Percentiles rank a stretch among this genome's conserved stretches.
These are phyloP conservation scores for Pterocarpus santalinus DNA, from an alignment of 306 rosid genomes.

Conservation along the genomic window DNA sequence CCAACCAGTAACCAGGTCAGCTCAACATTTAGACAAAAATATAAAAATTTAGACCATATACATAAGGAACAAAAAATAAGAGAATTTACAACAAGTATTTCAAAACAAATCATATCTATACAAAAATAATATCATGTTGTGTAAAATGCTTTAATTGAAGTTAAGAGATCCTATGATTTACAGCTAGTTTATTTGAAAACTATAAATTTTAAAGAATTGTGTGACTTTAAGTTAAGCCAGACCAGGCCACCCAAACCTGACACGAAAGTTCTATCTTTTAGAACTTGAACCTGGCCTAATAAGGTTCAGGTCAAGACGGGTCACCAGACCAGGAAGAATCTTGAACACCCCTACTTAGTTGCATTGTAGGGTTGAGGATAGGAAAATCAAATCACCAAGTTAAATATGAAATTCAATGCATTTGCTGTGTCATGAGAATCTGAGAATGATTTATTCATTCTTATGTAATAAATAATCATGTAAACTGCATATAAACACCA, in stretches of 20 bases:
- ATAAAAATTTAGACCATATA: neutral
- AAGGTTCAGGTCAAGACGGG: neutral
- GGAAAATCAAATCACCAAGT: constrained; percentile 5
- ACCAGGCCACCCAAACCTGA: neutral
- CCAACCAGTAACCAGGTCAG: neutral
- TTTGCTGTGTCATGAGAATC: constrained; percentile 18
- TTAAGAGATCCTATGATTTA: neutral
- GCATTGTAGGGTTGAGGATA: constrained; percentile 15
- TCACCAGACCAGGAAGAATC: neutral
- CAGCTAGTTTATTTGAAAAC: neutral
- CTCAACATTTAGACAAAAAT: neutral
- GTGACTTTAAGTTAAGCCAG: neutral
- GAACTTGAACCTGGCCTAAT: neutral
- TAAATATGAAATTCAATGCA: constrained; percentile 25
- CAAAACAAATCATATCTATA: too few relatives aligned
- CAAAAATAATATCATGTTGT: too few relatives aligned
- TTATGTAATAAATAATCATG: constrained; percentile 21
- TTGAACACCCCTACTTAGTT: neutral
- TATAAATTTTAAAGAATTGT: too few relatives aligned
- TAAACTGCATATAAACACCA: constrained; percentile 6
- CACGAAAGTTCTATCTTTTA: neutral
- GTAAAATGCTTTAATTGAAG: neutral
- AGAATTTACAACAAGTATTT: too few relatives aligned
- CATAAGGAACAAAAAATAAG: too few relatives aligned
- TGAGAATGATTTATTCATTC: constrained; percentile 7